Evolutionary conservation across 768 basidiomycete genomes (phyloP), one percentile per base, ranked within the genome.

Genomic region (Pluteus cervinus): DNA sequence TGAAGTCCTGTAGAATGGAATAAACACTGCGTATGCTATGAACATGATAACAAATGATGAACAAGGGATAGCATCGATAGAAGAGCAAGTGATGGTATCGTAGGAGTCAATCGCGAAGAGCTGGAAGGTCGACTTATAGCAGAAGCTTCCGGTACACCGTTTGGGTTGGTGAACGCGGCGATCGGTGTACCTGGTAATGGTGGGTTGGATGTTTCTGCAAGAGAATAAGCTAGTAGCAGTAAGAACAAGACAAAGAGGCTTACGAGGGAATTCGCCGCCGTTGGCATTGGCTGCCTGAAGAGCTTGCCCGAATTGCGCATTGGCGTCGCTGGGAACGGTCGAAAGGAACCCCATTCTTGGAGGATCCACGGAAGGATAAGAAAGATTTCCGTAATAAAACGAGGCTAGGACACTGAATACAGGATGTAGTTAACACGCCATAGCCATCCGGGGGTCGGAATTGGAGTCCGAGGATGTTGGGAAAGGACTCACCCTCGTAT

Each of bases 321-420:
- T 62, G 1, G 78, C 79, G 44, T 82, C 68, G 3, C 46, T 8
- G 1, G 82, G 78, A 1, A 86, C 77, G 0, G 82, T 86, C 11
- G 85, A 86, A 30, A 81, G 59, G 23, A 88, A 65, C 7, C 85
- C 86, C 29, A 87, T 71, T 8, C 75, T 73, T 2, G 86, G 79
- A 2, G 74, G 72, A 50, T 86, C 81, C 41, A 59, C 59, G 1
- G 81, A 81, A 1, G 85, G 85, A 41, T 77, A 68, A 0, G 71
- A 72, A 26, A 86, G 52, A 47, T 86, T 83, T 5, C 86, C 86
- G 51, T 75, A 86, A 54, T 86, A 73, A 52, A 76, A 87, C 15
- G 82, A 60, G 8, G 76, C 68, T 12, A 86, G 49, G 5, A 78
- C 80, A 10, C 86, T 85, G 23, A 14, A 23, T 10, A 37, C 39